Base-by-base conservation (phyloP, 106 monocot species). In the Dendrobium catenatum region DNA sequence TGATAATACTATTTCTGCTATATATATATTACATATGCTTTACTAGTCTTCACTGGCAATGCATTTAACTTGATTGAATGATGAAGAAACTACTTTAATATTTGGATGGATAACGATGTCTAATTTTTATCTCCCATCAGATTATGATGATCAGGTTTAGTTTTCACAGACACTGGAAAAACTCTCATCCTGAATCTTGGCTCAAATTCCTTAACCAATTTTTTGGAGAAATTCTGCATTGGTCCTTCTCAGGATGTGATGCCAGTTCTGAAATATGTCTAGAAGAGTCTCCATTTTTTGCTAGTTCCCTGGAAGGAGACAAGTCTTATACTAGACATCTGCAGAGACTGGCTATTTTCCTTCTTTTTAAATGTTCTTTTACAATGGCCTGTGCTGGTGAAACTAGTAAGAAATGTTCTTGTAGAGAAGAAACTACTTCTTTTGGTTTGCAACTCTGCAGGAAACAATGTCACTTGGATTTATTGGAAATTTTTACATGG, bases 131-230 rank as follows among this genome's bases (percentile, higher is more conserved):
- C 37, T 37, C 70, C 37, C 10, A 33, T 70, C 89, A 97, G 97
- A 85, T 91, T 84, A 72, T 91, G 79, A 94, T 97, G 97, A 85
- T 80, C 73, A 88, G 97, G 81, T 88, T 94, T 54, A 92, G 84
- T 80, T 86, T 72, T 78, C 68, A 86, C 29, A 47, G 46, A 10
- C 68, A 84, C 26, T 87, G 87, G 84, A 78, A 83, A 13, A 77
- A 37, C 29, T 81, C 83, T 87, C 46, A 56, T 80, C 75, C 87
- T 82, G 61, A 83, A 59, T 79, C 72, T 41, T 97, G 90, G 86
- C 79, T 92, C 24, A 82, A 80, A 43, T 87, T 91, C 70, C 85
- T 97, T 49, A 81, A 49, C 59, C 42, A 78, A 40, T 81, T 90
- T 87, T 97, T 94, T 84, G 84, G 85, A 79, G 94, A 97, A 84